phyloP scores from a whole-genome alignment of 2,329 filamentous ascomycete species.

The Cadophora malorum region DNA sequence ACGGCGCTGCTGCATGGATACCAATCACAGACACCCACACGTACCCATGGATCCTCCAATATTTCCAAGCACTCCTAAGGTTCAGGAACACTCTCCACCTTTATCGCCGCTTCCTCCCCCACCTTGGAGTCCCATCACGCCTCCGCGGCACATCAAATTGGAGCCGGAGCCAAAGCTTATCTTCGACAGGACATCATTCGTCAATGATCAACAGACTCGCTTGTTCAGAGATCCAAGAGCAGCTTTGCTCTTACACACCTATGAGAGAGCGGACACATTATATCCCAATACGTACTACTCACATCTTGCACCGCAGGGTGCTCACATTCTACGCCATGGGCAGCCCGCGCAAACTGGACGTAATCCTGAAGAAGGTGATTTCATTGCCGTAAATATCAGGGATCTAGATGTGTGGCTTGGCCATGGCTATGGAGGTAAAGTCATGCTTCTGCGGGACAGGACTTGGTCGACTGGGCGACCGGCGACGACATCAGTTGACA shows the following conservation, averaged over 20 bases:
- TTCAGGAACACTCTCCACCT: background rate
- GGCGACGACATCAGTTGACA: constrained; percentile 9
- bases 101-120: constrained; percentile 6
- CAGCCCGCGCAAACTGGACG: constrained; percentile 24
- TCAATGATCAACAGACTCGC: constrained; percentile 21
- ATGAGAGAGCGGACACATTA: constrained; percentile 15
- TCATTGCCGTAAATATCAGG: constrained; percentile 23
- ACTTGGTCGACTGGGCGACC: constrained; percentile 23
- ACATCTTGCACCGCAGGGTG: constrained; percentile 21
- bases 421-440: constrained; percentile 27
- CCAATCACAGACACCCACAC: constrained; percentile 7
- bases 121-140: constrained; percentile 12
- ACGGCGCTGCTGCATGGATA: background rate
- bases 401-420: constrained; percentile 27
- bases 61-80: constrained; percentile 1
- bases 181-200: constrained; percentile 7
- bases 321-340: constrained; percentile 25
- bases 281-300: constrained; percentile 23
- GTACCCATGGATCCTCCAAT: constrained; percentile 8
- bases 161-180: constrained; percentile 4
- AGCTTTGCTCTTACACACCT: constrained; percentile 13
- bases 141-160: constrained; percentile 4
- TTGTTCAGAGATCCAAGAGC: constrained; percentile 22
- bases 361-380: constrained; percentile 20
- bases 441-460: constrained; percentile 26